These are phyloP conservation scores for Blastobotrys ciferrii DNA, from an alignment of 1,139 yeast genomes.

Conservation along the genomic window DNA sequence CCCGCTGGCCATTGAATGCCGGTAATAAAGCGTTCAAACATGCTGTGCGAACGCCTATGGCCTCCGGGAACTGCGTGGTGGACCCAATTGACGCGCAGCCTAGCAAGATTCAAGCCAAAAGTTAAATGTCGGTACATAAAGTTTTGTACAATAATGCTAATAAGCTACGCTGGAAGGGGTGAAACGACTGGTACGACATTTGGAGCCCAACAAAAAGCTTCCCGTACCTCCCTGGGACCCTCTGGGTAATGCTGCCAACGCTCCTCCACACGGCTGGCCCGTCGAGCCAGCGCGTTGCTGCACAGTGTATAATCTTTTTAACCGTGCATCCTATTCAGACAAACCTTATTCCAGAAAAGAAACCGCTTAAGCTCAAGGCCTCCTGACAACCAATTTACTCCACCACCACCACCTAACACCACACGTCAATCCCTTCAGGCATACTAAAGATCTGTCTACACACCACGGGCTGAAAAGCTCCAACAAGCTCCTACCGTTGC, in stretches of 20 bases:
- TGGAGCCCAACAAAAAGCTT: neutral
- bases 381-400: too few species aligned
- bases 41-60: too few species aligned
- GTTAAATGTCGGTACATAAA: conserved; percentile 3
- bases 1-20: too few species aligned
- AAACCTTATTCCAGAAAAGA: neutral
- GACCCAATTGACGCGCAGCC: too few species aligned
- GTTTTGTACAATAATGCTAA: conserved; percentile 2
- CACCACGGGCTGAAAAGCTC: too few species aligned
- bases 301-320: neutral
- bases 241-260: neutral
- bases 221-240: neutral
- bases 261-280: conserved; percentile 6
- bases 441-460: too few species aligned
- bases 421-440: too few species aligned
- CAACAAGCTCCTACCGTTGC: too few species aligned
- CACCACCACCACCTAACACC: too few species aligned
- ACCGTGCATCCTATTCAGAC: conserved; percentile 4
- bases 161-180: conserved; percentile 10
- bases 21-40: too few species aligned
- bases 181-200: neutral
- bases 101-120: neutral
- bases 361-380: too few species aligned
- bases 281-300: neutral
- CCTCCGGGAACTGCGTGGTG: too few species aligned